Percentiles rank a stretch among this genome's conserved stretches.
Conservation (phyloP, 805 yeast species). For the Tetrapisispora phaffii region DNA sequence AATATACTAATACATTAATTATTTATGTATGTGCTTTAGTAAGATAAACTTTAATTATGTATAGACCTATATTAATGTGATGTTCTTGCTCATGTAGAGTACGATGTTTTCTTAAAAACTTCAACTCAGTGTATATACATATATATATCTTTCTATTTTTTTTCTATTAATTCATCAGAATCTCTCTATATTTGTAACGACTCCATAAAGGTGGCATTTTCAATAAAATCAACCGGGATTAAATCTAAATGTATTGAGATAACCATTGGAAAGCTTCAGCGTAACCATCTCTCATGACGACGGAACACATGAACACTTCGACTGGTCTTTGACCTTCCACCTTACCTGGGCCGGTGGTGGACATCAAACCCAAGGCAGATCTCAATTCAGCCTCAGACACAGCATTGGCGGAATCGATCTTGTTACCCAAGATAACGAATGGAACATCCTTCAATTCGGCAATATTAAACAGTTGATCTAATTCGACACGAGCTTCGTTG, state of each 20-base stretch:
- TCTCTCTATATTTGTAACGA: not conserved
- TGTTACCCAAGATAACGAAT: conserved; percentile 88
- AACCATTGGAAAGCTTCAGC: conserved; percentile 98
- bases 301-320: conserved; percentile 95
- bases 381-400: conserved; percentile 91
- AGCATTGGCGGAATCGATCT: conserved; percentile 89
- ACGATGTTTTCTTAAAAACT: no score
- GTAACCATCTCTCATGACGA: conserved; percentile 97
- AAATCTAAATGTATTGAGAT: conserved; percentile 73
- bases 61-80: not conserved
- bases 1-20: no score
- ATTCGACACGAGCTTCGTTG: conserved; percentile 87
- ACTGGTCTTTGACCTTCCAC: conserved; percentile 76
- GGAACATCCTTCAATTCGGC: conserved; percentile 88
- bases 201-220: not conserved
- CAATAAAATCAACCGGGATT: not conserved
- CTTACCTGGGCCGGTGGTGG: conserved; percentile 79
- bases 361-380: conserved; percentile 76
- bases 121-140: no score
- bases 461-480: conserved; percentile 84
- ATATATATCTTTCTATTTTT: not conserved
- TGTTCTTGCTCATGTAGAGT: not conserved
- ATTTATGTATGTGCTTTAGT: not conserved
- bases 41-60: not conserved
- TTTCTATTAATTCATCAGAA: not conserved